A percentile compares a stretch with the other conserved stretches of the same genome.
phyloP scores from a whole-genome alignment of 129 eudicot species.

The Deinandra increscens region DNA sequence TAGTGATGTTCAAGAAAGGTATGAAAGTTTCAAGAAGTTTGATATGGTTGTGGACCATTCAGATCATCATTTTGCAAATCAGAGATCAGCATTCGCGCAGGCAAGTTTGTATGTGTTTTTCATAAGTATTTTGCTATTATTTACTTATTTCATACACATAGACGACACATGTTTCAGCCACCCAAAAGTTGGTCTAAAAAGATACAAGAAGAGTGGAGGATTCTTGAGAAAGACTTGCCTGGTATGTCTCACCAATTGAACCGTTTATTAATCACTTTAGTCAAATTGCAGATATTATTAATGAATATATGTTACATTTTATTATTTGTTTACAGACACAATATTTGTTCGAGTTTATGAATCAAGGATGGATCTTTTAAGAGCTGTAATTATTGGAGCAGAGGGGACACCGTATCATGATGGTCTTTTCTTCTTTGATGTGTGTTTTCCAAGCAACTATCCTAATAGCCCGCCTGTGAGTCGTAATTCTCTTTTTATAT shows the following conservation, averaged over 20 bases:
- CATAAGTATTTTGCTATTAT: background rate
- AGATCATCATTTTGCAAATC: conserved; percentile 43
- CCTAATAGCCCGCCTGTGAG: conserved; percentile 79
- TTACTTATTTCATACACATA: background rate
- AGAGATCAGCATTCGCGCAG: conserved; percentile 35
- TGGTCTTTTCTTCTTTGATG: conserved; percentile 88
- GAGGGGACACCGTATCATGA: conserved; percentile 99
- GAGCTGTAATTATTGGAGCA: conserved; percentile 94
- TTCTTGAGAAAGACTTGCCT: conserved; percentile 77
- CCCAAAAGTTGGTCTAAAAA: conserved; percentile 72
- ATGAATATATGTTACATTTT: background rate
- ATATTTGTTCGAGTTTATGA: conserved; percentile 85
- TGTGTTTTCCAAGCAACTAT: conserved; percentile 58
- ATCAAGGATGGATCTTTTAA: conserved; percentile 87
- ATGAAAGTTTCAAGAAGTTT: conserved; percentile 59
- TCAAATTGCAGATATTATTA: background rate
- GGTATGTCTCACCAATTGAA: conserved; percentile 39
- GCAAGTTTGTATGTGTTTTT: too few species aligned
- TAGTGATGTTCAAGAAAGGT: conserved; percentile 44
- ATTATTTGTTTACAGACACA: conserved; percentile 42
- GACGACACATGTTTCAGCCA: conserved; percentile 39
- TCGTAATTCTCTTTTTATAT: background rate
- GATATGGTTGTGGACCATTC: conserved; percentile 70
- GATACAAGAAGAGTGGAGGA: conserved; percentile 89
- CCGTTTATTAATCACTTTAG: background rate